phyloP scores from a whole-genome alignment of 768 basidiomycete species.

The Rossbeevera mucosa region DNA sequence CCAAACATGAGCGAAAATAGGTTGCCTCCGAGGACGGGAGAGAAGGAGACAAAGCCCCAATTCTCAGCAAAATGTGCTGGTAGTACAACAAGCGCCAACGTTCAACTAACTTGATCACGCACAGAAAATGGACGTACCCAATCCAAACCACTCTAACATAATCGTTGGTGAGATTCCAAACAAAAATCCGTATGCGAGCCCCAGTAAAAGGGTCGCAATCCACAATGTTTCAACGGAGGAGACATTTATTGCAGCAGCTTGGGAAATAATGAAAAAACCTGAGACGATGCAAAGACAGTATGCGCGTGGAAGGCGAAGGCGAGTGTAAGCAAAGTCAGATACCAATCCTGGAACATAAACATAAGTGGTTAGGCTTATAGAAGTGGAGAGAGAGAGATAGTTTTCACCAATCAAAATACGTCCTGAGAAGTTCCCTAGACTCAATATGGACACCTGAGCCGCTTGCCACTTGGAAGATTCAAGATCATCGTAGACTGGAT shows the following conservation, averaged over 20 bases:
- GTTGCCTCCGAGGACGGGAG: conserved; percentile 77
- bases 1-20: conserved; percentile 84
- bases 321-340: conserved; percentile 60
- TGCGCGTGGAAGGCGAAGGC: conserved; percentile 57
- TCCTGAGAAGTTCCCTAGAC: conserved; percentile 75
- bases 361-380: background rate
- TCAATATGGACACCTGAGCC: conserved; percentile 77
- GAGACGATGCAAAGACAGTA: conserved; percentile 68
- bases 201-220: conserved; percentile 36
- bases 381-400: background rate
- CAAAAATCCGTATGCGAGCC: conserved; percentile 60
- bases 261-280: conserved; percentile 64
- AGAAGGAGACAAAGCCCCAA: conserved; percentile 74
- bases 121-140: conserved; percentile 48
- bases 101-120: background rate
- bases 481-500: conserved; percentile 59
- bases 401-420: conserved; percentile 66
- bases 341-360: conserved; percentile 46
- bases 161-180: conserved; percentile 77
- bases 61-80: conserved; percentile 77
- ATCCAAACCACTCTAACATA: conserved; percentile 84
- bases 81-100: background rate
- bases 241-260: conserved; percentile 52
- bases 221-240: conserved; percentile 62
- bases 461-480: conserved; percentile 75